Conservation (phyloP, 208 protist genomes). For the Perkinsela sp. region DNA sequence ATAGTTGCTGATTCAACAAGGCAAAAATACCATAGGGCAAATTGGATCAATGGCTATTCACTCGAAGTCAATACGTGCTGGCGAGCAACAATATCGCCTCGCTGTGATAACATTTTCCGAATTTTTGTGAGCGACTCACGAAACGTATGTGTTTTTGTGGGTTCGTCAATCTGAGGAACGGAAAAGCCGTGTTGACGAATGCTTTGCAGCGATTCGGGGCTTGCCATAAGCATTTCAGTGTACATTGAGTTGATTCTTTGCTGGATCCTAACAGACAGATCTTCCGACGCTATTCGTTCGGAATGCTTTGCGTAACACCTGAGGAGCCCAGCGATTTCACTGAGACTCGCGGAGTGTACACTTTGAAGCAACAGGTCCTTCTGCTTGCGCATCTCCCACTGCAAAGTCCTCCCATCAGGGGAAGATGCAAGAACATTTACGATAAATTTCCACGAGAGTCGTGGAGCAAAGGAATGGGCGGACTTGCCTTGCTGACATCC, state of each 20-base stretch:
- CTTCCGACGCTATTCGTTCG: background rate
- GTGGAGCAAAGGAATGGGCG: background rate
- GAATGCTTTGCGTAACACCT: background rate
- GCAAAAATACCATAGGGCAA: too few species aligned
- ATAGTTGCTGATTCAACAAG: too few species aligned
- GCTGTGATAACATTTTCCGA: too few species aligned
- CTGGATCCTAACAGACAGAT: background rate
- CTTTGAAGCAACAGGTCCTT: background rate
- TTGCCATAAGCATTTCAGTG: too few species aligned
- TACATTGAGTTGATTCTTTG: background rate
- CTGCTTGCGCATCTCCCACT: background rate
- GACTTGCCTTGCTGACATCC: background rate
- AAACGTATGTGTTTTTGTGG: too few species aligned
- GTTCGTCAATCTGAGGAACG: too few species aligned
- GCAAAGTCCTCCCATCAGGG: background rate
- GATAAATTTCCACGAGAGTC: background rate
- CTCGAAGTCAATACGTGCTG: too few species aligned
- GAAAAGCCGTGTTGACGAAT: too few species aligned
- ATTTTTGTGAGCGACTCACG: too few species aligned
- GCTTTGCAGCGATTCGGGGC: too few species aligned
- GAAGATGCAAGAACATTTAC: background rate
- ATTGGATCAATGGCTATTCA: too few species aligned
- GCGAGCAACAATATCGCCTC: too few species aligned
- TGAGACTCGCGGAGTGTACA: background rate
- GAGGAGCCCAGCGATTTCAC: background rate